These are phyloP conservation scores for Auriscalpium microsporum DNA, from an alignment of 768 basidiomycete species.

Conservation along the genomic window DNA sequence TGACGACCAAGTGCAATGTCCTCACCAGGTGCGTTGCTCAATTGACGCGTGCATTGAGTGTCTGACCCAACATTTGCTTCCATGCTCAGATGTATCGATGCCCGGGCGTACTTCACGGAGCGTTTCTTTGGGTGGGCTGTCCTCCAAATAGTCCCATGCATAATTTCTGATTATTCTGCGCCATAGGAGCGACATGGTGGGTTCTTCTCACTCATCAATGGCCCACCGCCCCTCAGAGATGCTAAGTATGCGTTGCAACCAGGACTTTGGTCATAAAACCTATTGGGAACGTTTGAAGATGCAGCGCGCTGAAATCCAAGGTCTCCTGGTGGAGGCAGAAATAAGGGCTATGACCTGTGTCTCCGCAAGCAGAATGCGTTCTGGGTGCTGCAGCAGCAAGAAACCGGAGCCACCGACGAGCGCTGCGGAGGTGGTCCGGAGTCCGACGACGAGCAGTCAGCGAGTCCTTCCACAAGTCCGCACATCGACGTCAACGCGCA, in stretches of 20 bases:
- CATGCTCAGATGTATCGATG: conserved; percentile 27
- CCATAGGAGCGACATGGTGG: neutral
- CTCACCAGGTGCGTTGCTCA: neutral
- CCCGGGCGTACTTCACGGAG: conserved; percentile 30
- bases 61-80: neutral
- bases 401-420: neutral
- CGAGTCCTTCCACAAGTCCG: too few species aligned
- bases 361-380: neutral
- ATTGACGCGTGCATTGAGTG: neutral
- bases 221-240: too few species aligned
- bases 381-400: neutral
- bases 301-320: neutral
- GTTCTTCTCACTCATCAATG: neutral
- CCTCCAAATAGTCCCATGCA: neutral
- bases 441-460: neutral
- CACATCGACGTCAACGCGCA: neutral
- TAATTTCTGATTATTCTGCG: neutral
- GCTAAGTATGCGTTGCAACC: neutral
- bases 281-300: conserved; percentile 17
- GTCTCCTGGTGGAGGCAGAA: neutral
- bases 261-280: conserved; percentile 34
- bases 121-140: conserved; percentile 31
- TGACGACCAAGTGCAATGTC: neutral
- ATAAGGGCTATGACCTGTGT: neutral
- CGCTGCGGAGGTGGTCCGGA: neutral